Base-by-base conservation (phyloP, 2,329 filamentous ascomycete species). In the Rhexocercosporidium sp. region DNA sequence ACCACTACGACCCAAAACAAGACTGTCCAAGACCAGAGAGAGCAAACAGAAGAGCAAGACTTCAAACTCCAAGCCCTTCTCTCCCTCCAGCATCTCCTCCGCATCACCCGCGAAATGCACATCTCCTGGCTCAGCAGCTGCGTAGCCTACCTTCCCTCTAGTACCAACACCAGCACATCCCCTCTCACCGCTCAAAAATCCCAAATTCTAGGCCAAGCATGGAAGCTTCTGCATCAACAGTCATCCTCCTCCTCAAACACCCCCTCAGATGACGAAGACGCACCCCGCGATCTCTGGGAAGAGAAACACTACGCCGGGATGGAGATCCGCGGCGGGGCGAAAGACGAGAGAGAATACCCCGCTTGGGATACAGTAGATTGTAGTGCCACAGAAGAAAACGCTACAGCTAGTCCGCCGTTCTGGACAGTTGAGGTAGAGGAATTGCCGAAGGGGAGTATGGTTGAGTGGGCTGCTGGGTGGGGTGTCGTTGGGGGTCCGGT, bases 1-100 rank as follows among this genome's bases (percentile, higher is more conserved):
- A 72, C 4, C 66, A 76, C 0, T 76, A 75, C 20, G 22, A 63
- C 27, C 53, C 70, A 20, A 74, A 81, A 3, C n/a, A n/a, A n/a
- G n/a, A n/a, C n/a, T n/a, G n/a, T n/a, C n/a, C n/a, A n/a, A n/a
- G n/a, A n/a, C 16, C 49, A 49, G 39, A 8, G 37, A 16, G 9
- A 7, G 44, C 20, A 27, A 51, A 12, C 8, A 46, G 7, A 22
- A 37, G 18, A 59, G 2, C 14, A 41, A 22, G 44, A 53, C 41
- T 86, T 89, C 70, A 76, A 78, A 37, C 78, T 88, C 34, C 90
- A 94, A 75, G 83, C 90, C 6, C 82, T 87, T 0, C 83, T 99
- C 4, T 87, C 94, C 1, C 82, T 98, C 14, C 96, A 99, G 78
- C 95, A 98, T 78, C 86, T 98, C 27, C 94, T 91, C 88, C 88